Evolutionary conservation across 2,329 filamentous ascomycete species (phyloP).

Genomic region (Verticillium nonalfalfae): DNA sequence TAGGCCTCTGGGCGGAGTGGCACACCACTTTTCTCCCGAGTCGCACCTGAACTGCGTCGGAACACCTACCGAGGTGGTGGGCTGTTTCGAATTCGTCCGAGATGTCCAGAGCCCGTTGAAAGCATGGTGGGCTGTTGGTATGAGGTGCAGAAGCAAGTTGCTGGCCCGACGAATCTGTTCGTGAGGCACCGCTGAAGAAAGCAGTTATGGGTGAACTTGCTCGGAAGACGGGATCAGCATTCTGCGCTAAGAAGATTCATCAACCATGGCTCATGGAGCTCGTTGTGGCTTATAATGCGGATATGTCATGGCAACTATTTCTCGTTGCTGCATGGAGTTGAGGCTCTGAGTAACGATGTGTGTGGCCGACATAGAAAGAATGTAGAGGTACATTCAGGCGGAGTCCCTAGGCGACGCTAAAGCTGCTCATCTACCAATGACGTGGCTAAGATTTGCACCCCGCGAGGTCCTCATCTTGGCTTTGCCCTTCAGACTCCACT

Average conservation of each 20-base stretch:
- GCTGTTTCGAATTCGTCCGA: no score
- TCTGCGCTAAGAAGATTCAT: background rate
- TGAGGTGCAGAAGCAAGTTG: no score
- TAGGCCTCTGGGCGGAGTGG: no score
- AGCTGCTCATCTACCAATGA: background rate
- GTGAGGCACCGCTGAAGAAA: background rate
- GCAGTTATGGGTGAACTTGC: background rate
- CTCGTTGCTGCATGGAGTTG: background rate
- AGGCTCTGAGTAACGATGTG: background rate
- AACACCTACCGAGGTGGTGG: no score
- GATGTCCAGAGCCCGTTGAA: no score
- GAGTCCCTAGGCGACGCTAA: background rate
- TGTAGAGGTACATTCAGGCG: background rate
- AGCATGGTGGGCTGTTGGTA: no score
- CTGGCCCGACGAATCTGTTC: background rate
- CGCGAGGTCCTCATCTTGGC: background rate
- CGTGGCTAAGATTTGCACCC: background rate
- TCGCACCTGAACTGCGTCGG: no score
- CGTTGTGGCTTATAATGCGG: background rate
- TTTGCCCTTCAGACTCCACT: background rate
- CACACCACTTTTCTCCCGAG: no score
- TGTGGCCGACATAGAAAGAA: background rate
- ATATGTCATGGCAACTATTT: background rate
- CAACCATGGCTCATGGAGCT: background rate
- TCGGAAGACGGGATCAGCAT: background rate